phyloP scores from a whole-genome alignment of 306 rosid species.

The Styphnolobium japonicum region DNA sequence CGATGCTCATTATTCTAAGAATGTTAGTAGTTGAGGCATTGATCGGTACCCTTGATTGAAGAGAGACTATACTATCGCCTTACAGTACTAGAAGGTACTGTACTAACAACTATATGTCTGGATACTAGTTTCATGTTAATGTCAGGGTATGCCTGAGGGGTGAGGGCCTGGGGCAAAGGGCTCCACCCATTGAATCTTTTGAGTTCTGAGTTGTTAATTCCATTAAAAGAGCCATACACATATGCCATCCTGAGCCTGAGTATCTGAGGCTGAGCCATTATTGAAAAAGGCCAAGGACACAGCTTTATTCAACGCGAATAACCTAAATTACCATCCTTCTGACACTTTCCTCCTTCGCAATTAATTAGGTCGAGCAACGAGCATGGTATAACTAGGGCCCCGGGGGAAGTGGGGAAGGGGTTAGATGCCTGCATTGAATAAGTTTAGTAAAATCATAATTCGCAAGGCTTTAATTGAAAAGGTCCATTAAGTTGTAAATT shows the following conservation, averaged over 20 bases:
- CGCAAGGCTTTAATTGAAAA: neutral
- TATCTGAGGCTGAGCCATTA: neutral
- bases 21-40: slow-evolving; percentile 13
- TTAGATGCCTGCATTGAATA: slow-evolving; percentile 24
- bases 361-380: neutral
- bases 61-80: neutral
- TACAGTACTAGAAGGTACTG: slow-evolving; percentile 30
- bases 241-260: neutral
- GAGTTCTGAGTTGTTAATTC: slow-evolving; percentile 26
- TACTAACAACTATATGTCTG: slow-evolving; percentile 22
- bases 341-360: slow-evolving; percentile 16
- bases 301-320: neutral
- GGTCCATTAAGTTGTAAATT: slow-evolving; percentile 5
- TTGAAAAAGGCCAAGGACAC: neutral
- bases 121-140: slow-evolving; percentile 29
- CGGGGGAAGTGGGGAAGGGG: neutral
- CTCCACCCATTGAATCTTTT: slow-evolving; percentile 24
- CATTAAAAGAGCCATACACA: neutral
- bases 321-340: slow-evolving; percentile 17
- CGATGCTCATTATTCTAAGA: neutral
- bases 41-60: slow-evolving; percentile 18
- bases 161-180: neutral
- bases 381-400: neutral
- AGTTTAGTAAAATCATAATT: neutral
- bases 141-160: slow-evolving; percentile 22